A percentile compares a stretch with the other conserved stretches of the same genome.
Conservation (phyloP, 2,329 filamentous ascomycete genomes). For the Whalleya microplaca region DNA sequence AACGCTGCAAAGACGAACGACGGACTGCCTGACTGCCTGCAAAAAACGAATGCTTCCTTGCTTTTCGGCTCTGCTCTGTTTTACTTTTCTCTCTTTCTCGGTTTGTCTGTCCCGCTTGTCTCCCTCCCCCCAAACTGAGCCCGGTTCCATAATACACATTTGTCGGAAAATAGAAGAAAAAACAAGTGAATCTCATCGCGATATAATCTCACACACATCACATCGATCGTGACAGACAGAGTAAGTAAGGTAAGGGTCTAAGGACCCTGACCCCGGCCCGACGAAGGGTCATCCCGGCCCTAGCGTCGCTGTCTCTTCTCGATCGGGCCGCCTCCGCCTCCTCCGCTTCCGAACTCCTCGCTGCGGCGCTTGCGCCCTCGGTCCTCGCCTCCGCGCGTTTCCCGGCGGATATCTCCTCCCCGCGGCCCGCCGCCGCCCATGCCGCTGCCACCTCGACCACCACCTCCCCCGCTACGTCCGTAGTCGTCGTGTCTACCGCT, state of each 20-base stretch:
- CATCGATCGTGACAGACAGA: too few species aligned
- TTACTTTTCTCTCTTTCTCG: slow-evolving; percentile 12
- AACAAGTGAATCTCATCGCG: slow-evolving; percentile 1
- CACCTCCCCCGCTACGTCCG: slow-evolving; percentile 39
- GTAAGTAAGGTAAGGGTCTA: too few species aligned
- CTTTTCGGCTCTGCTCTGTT: slow-evolving; percentile 12
- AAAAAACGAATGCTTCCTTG: slow-evolving; percentile 18
- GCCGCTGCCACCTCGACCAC: slow-evolving; percentile 35
- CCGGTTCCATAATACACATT: slow-evolving; percentile 27
- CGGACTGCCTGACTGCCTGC: too few species aligned
- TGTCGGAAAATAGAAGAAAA: slow-evolving; percentile 21
- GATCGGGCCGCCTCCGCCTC: slow-evolving; percentile 40
- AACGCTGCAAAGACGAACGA: not conserved
- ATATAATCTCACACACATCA: slow-evolving; percentile 13
- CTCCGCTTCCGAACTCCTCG: slow-evolving; percentile 57
- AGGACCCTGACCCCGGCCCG: too few species aligned
- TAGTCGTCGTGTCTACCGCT: slow-evolving; percentile 38
- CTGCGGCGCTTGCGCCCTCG: slow-evolving; percentile 49
- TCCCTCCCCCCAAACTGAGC: slow-evolving; percentile 12
- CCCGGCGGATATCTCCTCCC: slow-evolving; percentile 41
- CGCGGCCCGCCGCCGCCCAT: slow-evolving; percentile 42
- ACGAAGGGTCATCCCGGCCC: slow-evolving; percentile 19
- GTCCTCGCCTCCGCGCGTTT: slow-evolving; percentile 43
- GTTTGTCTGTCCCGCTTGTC: too few species aligned
- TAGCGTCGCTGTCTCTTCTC: slow-evolving; percentile 59